Evolutionary conservation across 2,329 filamentous ascomycete genomes (phyloP).

Genomic region (Claviceps africana): DNA sequence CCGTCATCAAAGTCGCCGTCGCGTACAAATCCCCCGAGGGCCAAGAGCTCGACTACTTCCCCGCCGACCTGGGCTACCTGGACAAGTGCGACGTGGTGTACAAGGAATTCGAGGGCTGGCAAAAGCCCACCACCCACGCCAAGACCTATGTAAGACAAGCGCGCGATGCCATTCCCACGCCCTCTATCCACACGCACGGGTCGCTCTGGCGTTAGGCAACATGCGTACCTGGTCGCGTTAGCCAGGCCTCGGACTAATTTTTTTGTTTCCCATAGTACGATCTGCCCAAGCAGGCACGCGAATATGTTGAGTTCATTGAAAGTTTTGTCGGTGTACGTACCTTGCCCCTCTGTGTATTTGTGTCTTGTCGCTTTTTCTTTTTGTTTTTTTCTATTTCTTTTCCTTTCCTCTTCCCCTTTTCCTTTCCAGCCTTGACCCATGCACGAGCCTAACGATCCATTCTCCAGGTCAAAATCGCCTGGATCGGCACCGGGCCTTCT

Average conservation of each 20-base stretch:
- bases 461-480: conserved; percentile 25
- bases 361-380: not conserved
- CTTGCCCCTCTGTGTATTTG: too few species aligned
- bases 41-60: conserved; percentile 36
- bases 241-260: not conserved
- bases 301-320: conserved; percentile 49
- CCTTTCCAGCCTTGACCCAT: conserved; percentile 17
- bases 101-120: conserved; percentile 56
- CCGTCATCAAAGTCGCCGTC: not conserved
- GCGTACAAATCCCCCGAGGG: not conserved
- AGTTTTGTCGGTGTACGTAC: not conserved
- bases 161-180: too few species aligned
- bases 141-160: conserved; percentile 30
- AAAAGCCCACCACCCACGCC: conserved; percentile 44
- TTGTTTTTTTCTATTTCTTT: not conserved
- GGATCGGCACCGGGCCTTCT: conserved; percentile 52
- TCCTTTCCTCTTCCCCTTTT: not conserved
- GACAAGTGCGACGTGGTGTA: conserved; percentile 51
- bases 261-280: conserved; percentile 24
- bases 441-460: conserved; percentile 1
- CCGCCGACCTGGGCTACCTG: conserved; percentile 44
- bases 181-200: too few species aligned
- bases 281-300: conserved; percentile 48
- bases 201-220: too few species aligned
- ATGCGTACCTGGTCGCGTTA: not conserved